Evolutionary conservation across 345 rosid species (phyloP).

Genomic region (Citrus mangshanensis): DNA sequence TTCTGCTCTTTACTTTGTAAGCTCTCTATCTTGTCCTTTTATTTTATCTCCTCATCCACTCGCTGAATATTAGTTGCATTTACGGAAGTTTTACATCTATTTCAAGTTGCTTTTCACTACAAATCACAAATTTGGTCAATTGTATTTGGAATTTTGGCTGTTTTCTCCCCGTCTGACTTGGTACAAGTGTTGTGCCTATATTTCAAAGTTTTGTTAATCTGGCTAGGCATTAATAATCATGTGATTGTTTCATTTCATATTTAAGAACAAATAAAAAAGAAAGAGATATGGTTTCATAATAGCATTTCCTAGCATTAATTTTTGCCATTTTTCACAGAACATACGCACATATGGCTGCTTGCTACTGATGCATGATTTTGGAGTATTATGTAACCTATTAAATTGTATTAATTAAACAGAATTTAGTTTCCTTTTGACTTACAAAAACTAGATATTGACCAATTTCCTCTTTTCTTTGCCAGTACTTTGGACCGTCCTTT

Average conservation of each 20-base stretch:
- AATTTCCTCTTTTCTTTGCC: constrained; percentile 16
- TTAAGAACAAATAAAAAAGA: neutral
- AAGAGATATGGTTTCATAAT: neutral
- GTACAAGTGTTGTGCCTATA: neutral
- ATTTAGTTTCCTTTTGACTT: neutral
- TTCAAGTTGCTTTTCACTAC: neutral
- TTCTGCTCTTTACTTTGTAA: constrained; percentile 77
- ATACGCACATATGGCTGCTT: neutral
- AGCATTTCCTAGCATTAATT: neutral
- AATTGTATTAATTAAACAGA: neutral
- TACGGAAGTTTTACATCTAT: neutral
- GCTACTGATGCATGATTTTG: neutral
- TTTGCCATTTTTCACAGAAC: neutral
- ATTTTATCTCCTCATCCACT: neutral
- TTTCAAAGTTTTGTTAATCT: neutral
- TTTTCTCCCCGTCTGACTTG: neutral
- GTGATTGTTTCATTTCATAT: neutral
- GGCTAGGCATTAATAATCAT: neutral
- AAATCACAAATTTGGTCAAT: neutral
- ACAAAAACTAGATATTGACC: neutral
- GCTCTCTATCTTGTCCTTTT: constrained; percentile 22
- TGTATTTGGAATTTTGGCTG: neutral
- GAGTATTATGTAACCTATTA: neutral
- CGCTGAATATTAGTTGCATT: neutral
- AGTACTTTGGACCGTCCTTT: constrained; percentile 78